Evolutionary conservation across 2,329 filamentous ascomycete genomes (phyloP).

Genomic region (Monilinia laxa): DNA sequence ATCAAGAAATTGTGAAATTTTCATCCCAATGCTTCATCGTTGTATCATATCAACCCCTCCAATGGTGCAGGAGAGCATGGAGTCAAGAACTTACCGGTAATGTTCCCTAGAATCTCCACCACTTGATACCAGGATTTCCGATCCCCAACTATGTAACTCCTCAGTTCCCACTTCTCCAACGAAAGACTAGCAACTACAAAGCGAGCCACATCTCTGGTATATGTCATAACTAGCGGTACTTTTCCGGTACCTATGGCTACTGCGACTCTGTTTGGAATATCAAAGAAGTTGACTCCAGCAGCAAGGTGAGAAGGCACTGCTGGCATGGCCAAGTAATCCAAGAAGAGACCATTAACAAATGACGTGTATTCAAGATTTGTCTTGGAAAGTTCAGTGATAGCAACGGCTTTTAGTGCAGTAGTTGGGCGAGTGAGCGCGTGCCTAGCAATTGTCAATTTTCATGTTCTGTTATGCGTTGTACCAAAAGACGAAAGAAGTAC

Average conservation of each 20-base stretch:
- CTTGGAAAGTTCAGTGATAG: conserved; percentile 22
- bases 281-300: conserved; percentile 29
- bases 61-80: background rate
- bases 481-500: background rate
- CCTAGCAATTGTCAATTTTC: background rate
- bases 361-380: conserved; percentile 32
- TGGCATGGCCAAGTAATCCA: conserved; percentile 32
- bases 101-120: conserved; percentile 31
- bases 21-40: background rate
- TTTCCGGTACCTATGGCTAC: conserved; percentile 33
- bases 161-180: conserved; percentile 31
- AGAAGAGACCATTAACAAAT: conserved; percentile 31
- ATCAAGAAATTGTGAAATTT: background rate
- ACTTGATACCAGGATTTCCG: conserved; percentile 35
- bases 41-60: too few species aligned
- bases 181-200: conserved; percentile 33
- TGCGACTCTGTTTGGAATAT: conserved; percentile 31
- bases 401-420: conserved; percentile 16
- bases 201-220: conserved; percentile 34
- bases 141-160: conserved; percentile 33
- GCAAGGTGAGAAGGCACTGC: conserved; percentile 30
- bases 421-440: conserved; percentile 7
- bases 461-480: background rate
- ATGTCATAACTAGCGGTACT: conserved; percentile 29
- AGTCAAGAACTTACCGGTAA: conserved; percentile 24